Evolutionary conservation across 2,329 filamentous ascomycete genomes (phyloP), one percentile per base, ranked within the genome.

Genomic region (Alternaria sp.): DNA sequence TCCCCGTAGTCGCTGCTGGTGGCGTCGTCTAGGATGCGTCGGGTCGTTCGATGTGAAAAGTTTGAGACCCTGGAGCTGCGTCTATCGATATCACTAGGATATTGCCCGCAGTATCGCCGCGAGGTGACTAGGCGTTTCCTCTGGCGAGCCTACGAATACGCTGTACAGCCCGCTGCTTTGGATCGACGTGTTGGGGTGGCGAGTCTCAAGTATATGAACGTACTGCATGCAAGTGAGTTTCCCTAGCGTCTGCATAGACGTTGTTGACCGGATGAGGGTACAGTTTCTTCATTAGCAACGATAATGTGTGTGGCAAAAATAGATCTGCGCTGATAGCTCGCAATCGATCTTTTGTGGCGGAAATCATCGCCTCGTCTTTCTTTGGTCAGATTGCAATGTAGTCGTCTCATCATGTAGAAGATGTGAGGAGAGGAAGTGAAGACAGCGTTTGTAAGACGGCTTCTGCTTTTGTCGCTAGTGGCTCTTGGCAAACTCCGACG

Each of bases 391-490:
- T 17, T 40, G 19, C 6, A 52, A 52, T 25, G 49, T 19, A 25
- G 30, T 25, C 5, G 5, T 23, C n/a, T 40, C 40, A 21, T 15
- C 25, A 5, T 11, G 8, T 25, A 30, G 6, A 21, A 17, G 21
- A 36, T 30, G 21, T 44, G n/a, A 43, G 15, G 17, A 49, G 15
- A 12, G 13, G 26, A 54, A 57, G 47, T 47, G 11, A 23, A 30
- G 36, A 21, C 23, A 26, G 13, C 4, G 23, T 36, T 44, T 44
- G 19, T 19, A 36, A 52, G 47, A 26, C 47, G 30, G 19, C 13
- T 60, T 55, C 57, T 49, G 51, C 47, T 58, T 62, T 49, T 36
- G 64, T 55, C 54, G 17, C 54, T 66, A 66, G 64, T 47, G 57
- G 45, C 21, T 36, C 64, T 66, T 66, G 64, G 64, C 64, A 66